Evolutionary conservation across 371 early-diverging fungal species (phyloP), one percentile per base, ranked within the genome.

Genomic region (Mucor indicus): DNA sequence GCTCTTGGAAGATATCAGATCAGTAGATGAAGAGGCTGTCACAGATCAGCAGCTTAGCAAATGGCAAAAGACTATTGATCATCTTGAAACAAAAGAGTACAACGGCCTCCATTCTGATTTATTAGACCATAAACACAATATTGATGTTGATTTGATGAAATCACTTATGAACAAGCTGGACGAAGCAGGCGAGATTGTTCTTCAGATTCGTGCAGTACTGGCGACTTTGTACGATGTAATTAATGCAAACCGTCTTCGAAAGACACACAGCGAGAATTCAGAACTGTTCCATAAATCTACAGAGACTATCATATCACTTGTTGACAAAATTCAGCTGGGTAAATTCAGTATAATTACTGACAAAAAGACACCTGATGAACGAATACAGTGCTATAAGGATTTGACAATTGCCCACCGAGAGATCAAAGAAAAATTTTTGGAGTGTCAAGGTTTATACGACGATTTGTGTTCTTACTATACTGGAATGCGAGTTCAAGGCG

Each of bases 391-490:
- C 21, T 51, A 56, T n/a, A 62, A 60, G 21, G 41, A 38, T 7
- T n/a, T 71, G 16, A 48, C 53, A 1, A 36, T 27, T 8, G 36
- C 47, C 5, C 59, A 71, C 30, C 61, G 51, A 33, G 52, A 64
- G n/a, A 48, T 62, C 1, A 64, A 67, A 29, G 56, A 63, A 19
- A 32, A 44, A 1, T 36, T 67, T 15, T 31, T 31, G 4, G 72
- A 68, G 5, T 66, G 69, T 22, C 52, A 64, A 44, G 75, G 71
- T 16, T 57, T 64, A 6, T 75, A 71, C 21, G 69, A 71, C n/a
- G 75, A 75, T 24, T 51, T 67, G 2, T 56, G 64, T 15, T 65
- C 66, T 10, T 69, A 71, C 17, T 62, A 64, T 32, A 53, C 50
- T 22, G 62, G 54, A 16, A 64, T 71, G 19, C 48, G 44, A 21